Evolutionary conservation across 2,329 filamentous ascomycete genomes (phyloP), one percentile per base, ranked within the genome.

Genomic region (Nothophoma quercina): DNA sequence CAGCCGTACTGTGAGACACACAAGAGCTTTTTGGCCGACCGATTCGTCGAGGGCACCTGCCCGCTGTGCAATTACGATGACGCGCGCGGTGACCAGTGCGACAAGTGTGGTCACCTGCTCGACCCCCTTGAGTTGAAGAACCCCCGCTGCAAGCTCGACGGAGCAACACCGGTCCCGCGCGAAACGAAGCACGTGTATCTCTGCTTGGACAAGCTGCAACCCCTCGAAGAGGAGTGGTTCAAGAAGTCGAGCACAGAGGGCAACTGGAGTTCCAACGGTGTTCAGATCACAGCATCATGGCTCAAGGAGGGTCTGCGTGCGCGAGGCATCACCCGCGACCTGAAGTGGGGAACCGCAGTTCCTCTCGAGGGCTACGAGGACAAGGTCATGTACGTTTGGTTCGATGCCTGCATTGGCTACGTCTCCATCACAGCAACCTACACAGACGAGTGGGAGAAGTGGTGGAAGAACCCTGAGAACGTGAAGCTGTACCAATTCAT

Each of bases 351-450:
- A 69, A 85, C 85, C 7, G 80, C 83, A 2, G 83, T 86, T 10
- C 83, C 83, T 22, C 68, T 84, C 3, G 75, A 81, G 59, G 85
- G 82, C 10, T 89, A 87, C 65, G 85, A 88, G 59, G 81, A 88
- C 59, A 90, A 90, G 79, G 93, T 96, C 56, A 86, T 97, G 61
- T 97, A 97, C 69, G 92, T 96, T 55, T 90, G 88, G 91, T 91
- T 97, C 71, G 91, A 96, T 72, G 91, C 91, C 47, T 95, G 90
- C 75, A 95, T 96, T 68, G 93, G 93, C 16, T 97, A 97, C 72
- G 88, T 92, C n/a, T 96, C 91, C 1, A 97, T 97, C 63, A 96
- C 93, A 1, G 91, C 90, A 59, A 92, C 86, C 65, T 96, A 96
- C 74, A 96, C 92, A 5, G 83, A 87, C 35, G 83, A 96, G 58